phyloP scores from a whole-genome alignment of 768 basidiomycete genomes.

The Guyanaporus albipodus region DNA sequence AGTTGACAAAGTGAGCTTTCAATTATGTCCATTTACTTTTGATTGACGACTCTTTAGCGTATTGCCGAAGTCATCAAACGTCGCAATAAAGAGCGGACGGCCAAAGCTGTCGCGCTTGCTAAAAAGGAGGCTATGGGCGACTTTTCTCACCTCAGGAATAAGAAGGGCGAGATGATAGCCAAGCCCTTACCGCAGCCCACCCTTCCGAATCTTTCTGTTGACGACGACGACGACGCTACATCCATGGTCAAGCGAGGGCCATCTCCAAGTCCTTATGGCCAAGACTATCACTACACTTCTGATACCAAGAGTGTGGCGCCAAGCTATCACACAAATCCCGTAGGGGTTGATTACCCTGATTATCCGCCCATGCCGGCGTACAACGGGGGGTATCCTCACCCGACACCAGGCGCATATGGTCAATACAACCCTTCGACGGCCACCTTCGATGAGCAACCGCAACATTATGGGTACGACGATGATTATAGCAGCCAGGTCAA shows the following conservation, averaged over 20 bases:
- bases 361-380: conserved; percentile 77
- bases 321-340: conserved; percentile 35
- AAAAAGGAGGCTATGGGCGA: conserved; percentile 91
- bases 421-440: conserved; percentile 59
- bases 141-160: conserved; percentile 87
- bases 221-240: conserved; percentile 62
- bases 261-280: conserved; percentile 51
- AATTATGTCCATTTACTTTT: background rate
- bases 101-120: conserved; percentile 75
- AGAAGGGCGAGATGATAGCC: conserved; percentile 81
- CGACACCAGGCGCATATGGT: conserved; percentile 45
- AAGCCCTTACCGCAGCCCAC: conserved; percentile 90
- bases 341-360: conserved; percentile 42
- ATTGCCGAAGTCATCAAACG: conserved; percentile 92
- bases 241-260: conserved; percentile 54
- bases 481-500: conserved; percentile 65
- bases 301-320: conserved; percentile 43
- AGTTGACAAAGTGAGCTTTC: conserved; percentile 79
- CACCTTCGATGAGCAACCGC: conserved; percentile 53
- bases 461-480: conserved; percentile 54
- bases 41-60: conserved; percentile 48
- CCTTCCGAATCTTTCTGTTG: conserved; percentile 84
- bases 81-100: conserved; percentile 80
- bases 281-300: conserved; percentile 52
- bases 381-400: conserved; percentile 58